These are phyloP conservation scores for Leptographium wingfieldii DNA, from an alignment of 2,329 filamentous ascomycete species.

Conservation along the genomic window DNA sequence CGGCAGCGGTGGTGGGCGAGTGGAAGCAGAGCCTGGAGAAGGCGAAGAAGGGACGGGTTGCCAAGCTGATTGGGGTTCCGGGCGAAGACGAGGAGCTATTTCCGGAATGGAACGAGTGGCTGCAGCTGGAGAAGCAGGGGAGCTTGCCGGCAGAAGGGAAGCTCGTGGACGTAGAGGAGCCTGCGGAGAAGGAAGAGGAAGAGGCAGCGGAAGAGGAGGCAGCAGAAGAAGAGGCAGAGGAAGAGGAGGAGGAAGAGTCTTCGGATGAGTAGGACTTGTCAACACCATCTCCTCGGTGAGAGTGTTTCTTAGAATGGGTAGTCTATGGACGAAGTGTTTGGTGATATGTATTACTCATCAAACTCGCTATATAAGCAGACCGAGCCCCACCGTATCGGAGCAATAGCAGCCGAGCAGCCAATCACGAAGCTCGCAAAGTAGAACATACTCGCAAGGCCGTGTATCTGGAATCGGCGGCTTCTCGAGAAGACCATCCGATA, in stretches of 20 bases:
- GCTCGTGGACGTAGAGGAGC: not conserved
- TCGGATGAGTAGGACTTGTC: slow-evolving; percentile 1
- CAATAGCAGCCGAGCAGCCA: not conserved
- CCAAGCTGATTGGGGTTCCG: slow-evolving; percentile 71
- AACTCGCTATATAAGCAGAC: too few species aligned
- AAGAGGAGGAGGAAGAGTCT: not conserved
- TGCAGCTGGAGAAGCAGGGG: slow-evolving; percentile 67
- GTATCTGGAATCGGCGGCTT: too few species aligned
- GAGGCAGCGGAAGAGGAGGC: not conserved
- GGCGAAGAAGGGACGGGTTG: slow-evolving; percentile 72
- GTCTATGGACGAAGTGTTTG: too few species aligned
- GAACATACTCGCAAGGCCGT: not conserved
- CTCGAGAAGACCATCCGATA: too few species aligned
- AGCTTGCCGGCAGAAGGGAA: not conserved
- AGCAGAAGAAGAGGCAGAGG: not conserved
- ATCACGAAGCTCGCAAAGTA: not conserved
- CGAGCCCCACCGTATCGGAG: not conserved
- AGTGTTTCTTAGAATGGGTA: too few species aligned
- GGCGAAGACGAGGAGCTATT: slow-evolving; percentile 80
- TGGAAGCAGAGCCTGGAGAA: slow-evolving; percentile 84
- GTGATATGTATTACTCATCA: too few species aligned
- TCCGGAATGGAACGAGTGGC: slow-evolving; percentile 89
- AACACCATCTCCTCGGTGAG: too few species aligned
- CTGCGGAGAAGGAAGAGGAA: not conserved
- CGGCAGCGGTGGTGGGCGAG: slow-evolving; percentile 51